A percentile compares a stretch with the other conserved stretches of the same genome.
phyloP scores from a whole-genome alignment of 768 basidiomycete genomes.

The Suillus occidentalis region DNA sequence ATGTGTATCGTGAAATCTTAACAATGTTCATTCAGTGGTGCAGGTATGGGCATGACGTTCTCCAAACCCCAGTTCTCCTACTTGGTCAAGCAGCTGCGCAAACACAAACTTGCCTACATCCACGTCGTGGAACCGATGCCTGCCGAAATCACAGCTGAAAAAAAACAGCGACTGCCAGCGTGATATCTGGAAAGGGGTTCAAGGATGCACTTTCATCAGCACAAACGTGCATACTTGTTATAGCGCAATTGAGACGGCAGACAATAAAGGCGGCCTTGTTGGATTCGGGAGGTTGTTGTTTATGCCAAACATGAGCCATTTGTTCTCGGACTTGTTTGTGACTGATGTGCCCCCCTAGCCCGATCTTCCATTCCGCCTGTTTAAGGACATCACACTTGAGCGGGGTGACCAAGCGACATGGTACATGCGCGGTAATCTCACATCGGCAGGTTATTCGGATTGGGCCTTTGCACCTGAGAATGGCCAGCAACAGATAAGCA shows the following conservation, averaged over 20 bases:
- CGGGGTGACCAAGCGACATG: conserved; percentile 21
- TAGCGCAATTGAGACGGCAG: conserved; percentile 37
- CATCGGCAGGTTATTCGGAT: conserved; percentile 30
- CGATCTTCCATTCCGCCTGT: conserved; percentile 32
- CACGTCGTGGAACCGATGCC: conserved; percentile 46
- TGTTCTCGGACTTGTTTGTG: too few species aligned
- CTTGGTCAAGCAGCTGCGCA: conserved; percentile 42
- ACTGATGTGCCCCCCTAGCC: conserved; percentile 17
- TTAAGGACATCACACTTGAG: conserved; percentile 20
- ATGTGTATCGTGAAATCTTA: not conserved
- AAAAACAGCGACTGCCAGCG: conserved; percentile 45
- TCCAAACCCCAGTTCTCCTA: conserved; percentile 56
- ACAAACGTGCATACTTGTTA: conserved; percentile 47
- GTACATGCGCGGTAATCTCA: conserved; percentile 22
- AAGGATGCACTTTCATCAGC: conserved; percentile 37
- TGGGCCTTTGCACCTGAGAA: conserved; percentile 23
- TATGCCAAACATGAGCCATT: conserved; percentile 38
- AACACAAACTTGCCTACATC: conserved; percentile 47
- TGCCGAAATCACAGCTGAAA: conserved; percentile 12
- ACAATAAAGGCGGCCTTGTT: conserved; percentile 33
- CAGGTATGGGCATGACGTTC: conserved; percentile 54
- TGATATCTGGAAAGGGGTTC: conserved; percentile 39
- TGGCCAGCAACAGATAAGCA: not conserved
- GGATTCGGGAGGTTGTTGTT: conserved; percentile 40
- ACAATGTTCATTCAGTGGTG: conserved; percentile 10